A percentile compares a stretch with the other conserved stretches of the same genome.
Evolutionary conservation across 1,284 basidiomycete species (phyloP).

Genomic region (Mycocalia duriaeana): DNA sequence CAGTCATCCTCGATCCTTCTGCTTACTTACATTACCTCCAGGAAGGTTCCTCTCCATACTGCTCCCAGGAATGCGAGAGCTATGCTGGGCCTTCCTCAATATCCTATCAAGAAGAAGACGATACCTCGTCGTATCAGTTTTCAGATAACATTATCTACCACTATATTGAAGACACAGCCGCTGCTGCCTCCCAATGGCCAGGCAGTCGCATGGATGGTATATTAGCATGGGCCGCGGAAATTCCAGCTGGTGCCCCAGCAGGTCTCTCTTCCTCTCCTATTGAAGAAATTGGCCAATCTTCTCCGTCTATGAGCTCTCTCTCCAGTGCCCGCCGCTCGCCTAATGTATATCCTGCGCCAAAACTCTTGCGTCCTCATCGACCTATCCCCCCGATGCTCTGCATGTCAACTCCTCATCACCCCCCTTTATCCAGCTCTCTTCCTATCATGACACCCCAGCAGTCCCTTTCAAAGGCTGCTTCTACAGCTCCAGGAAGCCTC

Average conservation of each 20-base stretch:
- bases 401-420: slow-evolving; percentile 32
- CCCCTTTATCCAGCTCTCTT: slow-evolving; percentile 20
- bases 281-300: slow-evolving; percentile 23
- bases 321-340: slow-evolving; percentile 11
- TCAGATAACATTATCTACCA: slow-evolving; percentile 17
- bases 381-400: slow-evolving; percentile 42
- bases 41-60: slow-evolving; percentile 49
- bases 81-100: slow-evolving; percentile 19
- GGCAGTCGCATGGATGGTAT: slow-evolving; percentile 28
- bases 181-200: slow-evolving; percentile 14
- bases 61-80: slow-evolving; percentile 44
- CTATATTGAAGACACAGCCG: slow-evolving; percentile 14
- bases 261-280: slow-evolving; percentile 16
- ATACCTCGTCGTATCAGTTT: slow-evolving; percentile 11
- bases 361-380: slow-evolving; percentile 36
- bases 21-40: slow-evolving; percentile 16
- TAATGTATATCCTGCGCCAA: slow-evolving; percentile 31
- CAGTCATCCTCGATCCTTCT: slow-evolving; percentile 1
- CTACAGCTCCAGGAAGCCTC: slow-evolving; percentile 18
- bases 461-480: slow-evolving; percentile 14
- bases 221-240: slow-evolving; percentile 32
- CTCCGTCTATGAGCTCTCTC: slow-evolving; percentile 13
- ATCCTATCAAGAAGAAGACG: slow-evolving; percentile 15
- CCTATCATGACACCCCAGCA: slow-evolving; percentile 28
- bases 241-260: slow-evolving; percentile 25